These are phyloP conservation scores for Marvania coccoides DNA, from an alignment of 139 green algal genomes.

Conservation along the genomic window DNA sequence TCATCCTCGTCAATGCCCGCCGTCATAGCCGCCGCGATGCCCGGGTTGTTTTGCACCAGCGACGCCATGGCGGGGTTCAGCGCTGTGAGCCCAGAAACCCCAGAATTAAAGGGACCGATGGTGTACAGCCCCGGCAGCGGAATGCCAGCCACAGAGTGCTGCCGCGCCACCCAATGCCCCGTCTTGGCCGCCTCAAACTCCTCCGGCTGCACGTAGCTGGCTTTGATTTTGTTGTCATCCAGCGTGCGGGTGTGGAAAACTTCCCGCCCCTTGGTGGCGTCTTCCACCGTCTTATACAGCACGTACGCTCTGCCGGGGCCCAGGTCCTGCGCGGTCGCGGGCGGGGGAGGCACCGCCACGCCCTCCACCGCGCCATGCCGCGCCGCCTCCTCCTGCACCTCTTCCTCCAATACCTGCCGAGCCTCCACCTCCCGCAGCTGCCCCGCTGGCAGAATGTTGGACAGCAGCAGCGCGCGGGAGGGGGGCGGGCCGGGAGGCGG, in stretches of 20 bases:
- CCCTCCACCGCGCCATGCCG: slow-evolving; percentile 52
- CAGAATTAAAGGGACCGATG: slow-evolving; percentile 16
- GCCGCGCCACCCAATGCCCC: slow-evolving; percentile 52
- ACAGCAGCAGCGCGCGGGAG: slow-evolving; percentile 57
- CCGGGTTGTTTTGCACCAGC: slow-evolving; percentile 29
- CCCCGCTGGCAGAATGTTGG: slow-evolving; percentile 42
- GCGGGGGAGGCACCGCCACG: slow-evolving; percentile 50
- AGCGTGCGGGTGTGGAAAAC: slow-evolving; percentile 61
- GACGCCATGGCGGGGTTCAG: slow-evolving; percentile 32
- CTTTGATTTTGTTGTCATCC: slow-evolving; percentile 63
- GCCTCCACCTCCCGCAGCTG: slow-evolving; percentile 23
- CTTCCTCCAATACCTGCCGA: slow-evolving; percentile 51
- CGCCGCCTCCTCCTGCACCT: slow-evolving; percentile 55
- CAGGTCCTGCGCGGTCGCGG: slow-evolving; percentile 15
- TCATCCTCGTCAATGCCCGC: slow-evolving; percentile 30
- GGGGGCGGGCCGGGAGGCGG: neutral
- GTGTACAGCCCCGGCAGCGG: slow-evolving; percentile 30
- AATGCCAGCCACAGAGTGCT: slow-evolving; percentile 19
- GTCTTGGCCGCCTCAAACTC: slow-evolving; percentile 50
- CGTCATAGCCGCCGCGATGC: slow-evolving; percentile 22
- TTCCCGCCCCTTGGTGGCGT: slow-evolving; percentile 36
- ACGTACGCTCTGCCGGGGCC: slow-evolving; percentile 58
- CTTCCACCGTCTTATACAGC: slow-evolving; percentile 34
- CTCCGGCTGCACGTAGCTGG: slow-evolving; percentile 36
- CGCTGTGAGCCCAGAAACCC: slow-evolving; percentile 33